Conservation (phyloP, 78 protist species). For the Chrysochromulina parva region DNA sequence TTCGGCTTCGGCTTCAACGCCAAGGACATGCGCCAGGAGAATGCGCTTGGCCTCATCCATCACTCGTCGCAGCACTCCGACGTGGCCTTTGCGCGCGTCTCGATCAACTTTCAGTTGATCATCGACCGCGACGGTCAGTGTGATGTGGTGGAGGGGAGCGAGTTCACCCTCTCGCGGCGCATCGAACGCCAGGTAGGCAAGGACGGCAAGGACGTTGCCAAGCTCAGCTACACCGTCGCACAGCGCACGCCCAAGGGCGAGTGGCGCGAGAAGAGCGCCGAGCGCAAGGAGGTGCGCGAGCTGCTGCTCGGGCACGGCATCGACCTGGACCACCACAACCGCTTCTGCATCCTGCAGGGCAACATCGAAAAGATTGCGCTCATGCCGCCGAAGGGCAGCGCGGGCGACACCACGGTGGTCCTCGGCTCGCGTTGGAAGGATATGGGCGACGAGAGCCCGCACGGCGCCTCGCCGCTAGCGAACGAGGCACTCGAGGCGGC, state of each 20-base stretch:
- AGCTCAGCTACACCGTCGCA: conserved; percentile 74
- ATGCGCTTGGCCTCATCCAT: conserved; percentile 96
- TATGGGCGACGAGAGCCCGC: no score
- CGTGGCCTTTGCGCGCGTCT: conserved; percentile 77
- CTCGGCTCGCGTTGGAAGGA: no score
- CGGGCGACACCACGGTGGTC: no score
- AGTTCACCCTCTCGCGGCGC: conserved; percentile 82
- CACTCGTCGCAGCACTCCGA: conserved; percentile 72
- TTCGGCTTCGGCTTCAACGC: conserved; percentile 98
- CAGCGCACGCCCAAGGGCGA: no score
- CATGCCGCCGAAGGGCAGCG: conserved; percentile 97
- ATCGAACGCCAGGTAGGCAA: no score
- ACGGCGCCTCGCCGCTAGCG: no score
- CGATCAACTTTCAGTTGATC: conserved; percentile 92
- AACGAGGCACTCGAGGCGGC: no score
- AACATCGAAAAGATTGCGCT: conserved; percentile 98
- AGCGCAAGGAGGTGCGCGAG: conserved; percentile 47
- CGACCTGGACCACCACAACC: conserved; percentile 95
- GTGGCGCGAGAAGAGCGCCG: conserved; percentile 42
- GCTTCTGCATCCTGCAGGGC: conserved; percentile 97
- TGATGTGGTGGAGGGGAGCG: conserved; percentile 69
- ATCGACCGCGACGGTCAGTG: conserved; percentile 64
- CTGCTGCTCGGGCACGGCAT: conserved; percentile 82
- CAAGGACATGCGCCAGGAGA: conserved; percentile 86
- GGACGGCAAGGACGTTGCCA: conserved; percentile 56